Base-by-base conservation (phyloP, 2,329 filamentous ascomycete species). In the Colletotrichum theobromicola region DNA sequence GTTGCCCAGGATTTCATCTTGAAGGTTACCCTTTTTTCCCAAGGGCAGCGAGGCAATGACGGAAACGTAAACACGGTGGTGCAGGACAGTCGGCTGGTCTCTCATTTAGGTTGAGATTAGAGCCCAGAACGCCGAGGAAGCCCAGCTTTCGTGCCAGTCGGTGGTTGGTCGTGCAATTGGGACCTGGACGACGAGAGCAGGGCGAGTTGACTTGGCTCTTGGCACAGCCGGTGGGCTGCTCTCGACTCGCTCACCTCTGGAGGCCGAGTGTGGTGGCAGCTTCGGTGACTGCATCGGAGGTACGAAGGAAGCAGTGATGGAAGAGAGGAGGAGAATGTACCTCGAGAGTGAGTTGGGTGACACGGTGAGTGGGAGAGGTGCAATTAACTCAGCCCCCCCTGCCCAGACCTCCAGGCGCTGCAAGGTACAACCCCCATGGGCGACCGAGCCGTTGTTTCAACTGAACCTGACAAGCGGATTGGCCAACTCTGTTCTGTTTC, bases 41-140 rank as follows among this genome's bases (percentile, higher is more conserved):
- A 21, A 50, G n/a, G 42, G 42, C 42, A 24, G 42, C 42, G 42
- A 50, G 12, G 42, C n/a, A 50, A 50, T 21, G n/a, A 13, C 42
- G 13, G n/a, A 13, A 50, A 21, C 42, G n/a, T 50, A 50, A n/a
- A 21, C 42, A 50, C n/a, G 42, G 13, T 50, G 42, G 34, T 57
- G 34, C 42, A 46, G 30, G 68, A 62, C 21, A 13, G 46, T 46
- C 53, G 63, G 68, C 13, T 63, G 69, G 34, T 37, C 55, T 57
- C 68, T 61, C 58, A 35, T 75, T 72, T 74, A 67, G 57, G 50
- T 57, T 28, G 46, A 75, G 73, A 76, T 76, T 75, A 73, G 66
- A 74, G 73, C 73, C 75, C 69, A 76, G 75, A 72, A 63, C 70
- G 72, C 73, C 75, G 60, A 76, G 68, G 12, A 34, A 65, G 66